These are phyloP conservation scores for Macadamia integrifolia DNA, from an alignment of 164 flowering plant species.

Conservation along the genomic window DNA sequence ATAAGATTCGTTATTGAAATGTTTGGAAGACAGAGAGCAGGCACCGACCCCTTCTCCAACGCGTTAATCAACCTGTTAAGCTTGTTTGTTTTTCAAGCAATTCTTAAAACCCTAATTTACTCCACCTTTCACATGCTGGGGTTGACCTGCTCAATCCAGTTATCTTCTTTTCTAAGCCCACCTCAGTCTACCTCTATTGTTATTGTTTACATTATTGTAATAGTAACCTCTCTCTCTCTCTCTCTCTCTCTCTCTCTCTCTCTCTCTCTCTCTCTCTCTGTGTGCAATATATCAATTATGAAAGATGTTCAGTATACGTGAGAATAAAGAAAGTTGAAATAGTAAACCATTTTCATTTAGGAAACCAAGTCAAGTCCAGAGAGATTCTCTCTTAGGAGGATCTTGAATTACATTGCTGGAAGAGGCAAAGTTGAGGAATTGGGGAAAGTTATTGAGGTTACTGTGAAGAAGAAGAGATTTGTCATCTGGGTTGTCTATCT, in stretches of 20 bases:
- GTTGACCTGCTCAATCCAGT: constrained; percentile 32
- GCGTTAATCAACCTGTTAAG: not conserved
- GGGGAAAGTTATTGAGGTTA: constrained; percentile 33
- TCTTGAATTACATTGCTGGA: constrained; percentile 64
- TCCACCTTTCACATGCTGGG: constrained; percentile 42
- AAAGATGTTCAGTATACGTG: not conserved
- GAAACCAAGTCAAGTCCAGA: constrained; percentile 45
- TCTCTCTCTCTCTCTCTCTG: no score
- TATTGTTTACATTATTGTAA: not conserved
- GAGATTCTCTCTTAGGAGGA: constrained; percentile 69
- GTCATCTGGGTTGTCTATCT: constrained; percentile 17
- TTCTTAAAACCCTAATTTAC: constrained; percentile 20
- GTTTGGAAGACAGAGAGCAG: not conserved
- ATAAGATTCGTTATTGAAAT: not conserved
- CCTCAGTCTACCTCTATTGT: not conserved
- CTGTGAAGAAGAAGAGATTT: constrained; percentile 26
- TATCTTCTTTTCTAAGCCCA: constrained; percentile 7
- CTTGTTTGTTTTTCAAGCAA: constrained; percentile 16
- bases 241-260: no score
- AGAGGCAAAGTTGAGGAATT: constrained; percentile 45
- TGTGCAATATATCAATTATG: not conserved
- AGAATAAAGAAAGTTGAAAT: not conserved
- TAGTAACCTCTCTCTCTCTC: no score
- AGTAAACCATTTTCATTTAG: constrained; percentile 12
- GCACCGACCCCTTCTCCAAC: constrained; percentile 10